phyloP scores from a whole-genome alignment of 2,329 filamentous ascomycete genomes.

The Trichoderma cornu-damae region DNA sequence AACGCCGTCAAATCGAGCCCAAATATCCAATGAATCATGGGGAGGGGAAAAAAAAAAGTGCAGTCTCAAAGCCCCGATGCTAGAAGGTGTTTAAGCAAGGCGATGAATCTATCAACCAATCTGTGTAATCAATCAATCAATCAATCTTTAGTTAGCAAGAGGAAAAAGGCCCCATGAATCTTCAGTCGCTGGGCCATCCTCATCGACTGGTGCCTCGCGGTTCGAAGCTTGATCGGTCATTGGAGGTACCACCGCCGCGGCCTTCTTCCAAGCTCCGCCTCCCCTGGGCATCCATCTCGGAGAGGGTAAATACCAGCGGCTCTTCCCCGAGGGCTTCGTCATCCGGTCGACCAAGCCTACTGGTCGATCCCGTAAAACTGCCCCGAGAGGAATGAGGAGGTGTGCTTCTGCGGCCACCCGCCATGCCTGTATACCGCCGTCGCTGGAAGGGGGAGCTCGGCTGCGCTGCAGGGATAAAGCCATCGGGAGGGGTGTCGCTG shows the following conservation, averaged over 20 bases:
- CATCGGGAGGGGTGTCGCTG: conserved; percentile 44
- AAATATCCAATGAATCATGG: conserved; percentile 12
- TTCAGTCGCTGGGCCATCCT: conserved; percentile 28
- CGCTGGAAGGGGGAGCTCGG: conserved; percentile 44
- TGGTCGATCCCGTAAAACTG: conserved; percentile 41
- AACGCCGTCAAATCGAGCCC: conserved; percentile 4
- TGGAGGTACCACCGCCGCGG: conserved; percentile 37
- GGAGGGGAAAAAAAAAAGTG: neutral
- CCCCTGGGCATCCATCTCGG: conserved; percentile 59
- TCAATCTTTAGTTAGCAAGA: neutral
- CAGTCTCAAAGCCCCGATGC: neutral
- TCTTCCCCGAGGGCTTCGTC: conserved; percentile 58
- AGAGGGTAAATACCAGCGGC: conserved; percentile 67
- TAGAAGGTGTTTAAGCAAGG: neutral
- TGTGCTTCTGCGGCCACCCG: conserved; percentile 37
- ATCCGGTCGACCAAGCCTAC: conserved; percentile 38
- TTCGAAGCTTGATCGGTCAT: conserved; percentile 39
- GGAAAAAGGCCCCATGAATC: neutral
- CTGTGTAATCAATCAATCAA: conserved; percentile 12
- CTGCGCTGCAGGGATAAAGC: conserved; percentile 36
- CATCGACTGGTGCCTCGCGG: conserved; percentile 33
- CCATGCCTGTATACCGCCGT: conserved; percentile 44
- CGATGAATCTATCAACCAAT: conserved; percentile 7
- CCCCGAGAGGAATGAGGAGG: conserved; percentile 43
- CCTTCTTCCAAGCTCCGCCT: conserved; percentile 56